Base-by-base conservation (phyloP, 371 early-diverging fungal species). In the Fennellomyces sp. region DNA sequence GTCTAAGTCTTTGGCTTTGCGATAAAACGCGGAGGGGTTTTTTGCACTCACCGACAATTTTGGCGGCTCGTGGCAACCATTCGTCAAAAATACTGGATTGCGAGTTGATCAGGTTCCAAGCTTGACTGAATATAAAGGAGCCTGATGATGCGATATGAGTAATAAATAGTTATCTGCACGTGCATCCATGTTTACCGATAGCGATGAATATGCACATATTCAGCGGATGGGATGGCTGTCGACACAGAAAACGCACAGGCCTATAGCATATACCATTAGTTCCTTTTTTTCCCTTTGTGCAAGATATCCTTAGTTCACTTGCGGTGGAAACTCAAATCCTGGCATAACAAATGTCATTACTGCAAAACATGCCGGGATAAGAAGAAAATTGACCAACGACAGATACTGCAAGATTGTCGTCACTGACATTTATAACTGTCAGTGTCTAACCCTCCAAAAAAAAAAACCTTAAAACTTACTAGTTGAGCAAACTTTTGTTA, bases 81-180 rank as follows among this genome's bases (percentile, higher is more conserved):
- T 68, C 65, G 33, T 76, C 67, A 60, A 81, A 78, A 11, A 77
- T 74, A 29, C 63, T 74, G 10, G 70, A 67, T 47, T 78, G 73
- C 13, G 70, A 76, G 42, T 73, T 72, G 28, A 81, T 64, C 38
- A 81, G 27, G 36, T 81, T 75, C 81, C 81, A 81, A 3, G 81
- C 81, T 47, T 78, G 75, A 50, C 69, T 78, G 21, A 74, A 74
- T 10, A 81, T 75, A 42, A 78, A 77, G 2, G 81, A 77, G 0
- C 81, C 80, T 79, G 4, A n/a, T n/a, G 17, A 8, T 30, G 2
- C 11, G 51, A 17, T 1, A 49, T 12, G 29, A 58, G 45, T 52
- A 26, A 35, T 2, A 5, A 45, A 7, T 49, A 29, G 15, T 10
- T 28, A 13, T 28, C 12, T 13, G n/a, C 56, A 39, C 10, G 17